Base-by-base conservation (phyloP, 164 flowering plant species). In the Hamamelis virginiana region DNA sequence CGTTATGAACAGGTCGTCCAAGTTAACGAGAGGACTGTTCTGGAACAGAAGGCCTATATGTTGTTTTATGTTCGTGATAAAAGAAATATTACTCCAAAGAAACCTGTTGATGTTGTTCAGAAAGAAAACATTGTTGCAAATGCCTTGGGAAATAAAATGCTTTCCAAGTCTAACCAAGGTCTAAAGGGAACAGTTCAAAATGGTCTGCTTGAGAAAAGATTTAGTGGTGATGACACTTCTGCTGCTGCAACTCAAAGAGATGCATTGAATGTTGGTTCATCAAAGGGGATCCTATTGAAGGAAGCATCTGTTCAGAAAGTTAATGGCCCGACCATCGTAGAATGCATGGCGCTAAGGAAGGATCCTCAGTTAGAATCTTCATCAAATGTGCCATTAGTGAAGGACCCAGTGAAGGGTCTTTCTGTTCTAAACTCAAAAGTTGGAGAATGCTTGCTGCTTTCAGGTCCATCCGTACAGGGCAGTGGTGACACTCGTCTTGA, bases 1-100 rank as follows among this genome's bases (percentile, higher is more conserved):
- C 59, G 45, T 62, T 21, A 26, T 55, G 48, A 45, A 33, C 82
- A 95, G 99, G 99, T 95, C 70, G 45, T 70, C 63, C 90, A 83
- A 75, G 98, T 91, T 6, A 83, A 82, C 71, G 97, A 96, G 76
- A 83, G 67, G 74, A 72, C 43, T 16, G 98, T 93, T 51, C 69
- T 93, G 72, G 86, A 88, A 15, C 99, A 96, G 78, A 88, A 91
- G 82, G 99, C 99, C 14, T 96, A 96, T 75, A 96, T 96, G 98
- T 72, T 96, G 72, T 96, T 96, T 68, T 96, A 93, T 82, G 86
- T 89, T 23, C 91, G 90, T 59, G 92, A 93, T 71, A 80, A 86
- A 74, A 84, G 27, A 77, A 79, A 69, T 66, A 13, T 64, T 60
- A 58, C 63, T 57, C 69, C 80, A 15, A 89, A 75, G 75, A 90